Percentiles rank a stretch among this genome's conserved stretches.
Evolutionary conservation across 176 grass and related monocot genomes (phyloP).

Genomic region (Tillandsia fasciculata): DNA sequence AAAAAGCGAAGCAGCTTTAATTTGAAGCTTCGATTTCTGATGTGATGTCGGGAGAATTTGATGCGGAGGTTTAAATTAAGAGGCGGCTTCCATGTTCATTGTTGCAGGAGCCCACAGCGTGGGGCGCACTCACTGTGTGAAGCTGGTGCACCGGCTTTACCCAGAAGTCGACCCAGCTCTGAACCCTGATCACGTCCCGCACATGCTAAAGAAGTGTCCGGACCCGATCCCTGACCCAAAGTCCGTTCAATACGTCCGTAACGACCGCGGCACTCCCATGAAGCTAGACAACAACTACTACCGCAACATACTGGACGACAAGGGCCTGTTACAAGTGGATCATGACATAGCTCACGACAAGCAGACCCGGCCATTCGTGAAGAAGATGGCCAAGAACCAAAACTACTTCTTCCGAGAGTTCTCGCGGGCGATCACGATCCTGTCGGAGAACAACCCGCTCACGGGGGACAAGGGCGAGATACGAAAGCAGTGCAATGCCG

Average conservation of each 20-base stretch:
- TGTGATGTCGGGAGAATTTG: no score
- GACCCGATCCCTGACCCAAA: conserved; percentile 25
- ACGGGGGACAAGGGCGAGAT: conserved; percentile 34
- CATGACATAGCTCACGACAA: conserved; percentile 23
- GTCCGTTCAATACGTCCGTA: conserved; percentile 29
- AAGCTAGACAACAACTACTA: conserved; percentile 29
- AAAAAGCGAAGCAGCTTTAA: no score
- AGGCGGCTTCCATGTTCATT: neutral
- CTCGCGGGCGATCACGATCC: conserved; percentile 10
- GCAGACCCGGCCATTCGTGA: conserved; percentile 17
- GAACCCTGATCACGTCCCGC: conserved; percentile 27
- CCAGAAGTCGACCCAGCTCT: conserved; percentile 17
- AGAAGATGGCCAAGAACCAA: conserved; percentile 25
- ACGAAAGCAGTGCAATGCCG: conserved; percentile 23
- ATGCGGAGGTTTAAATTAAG: no score
- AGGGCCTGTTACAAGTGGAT: conserved; percentile 31
- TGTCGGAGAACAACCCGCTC: conserved; percentile 30
- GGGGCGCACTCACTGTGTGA: conserved; percentile 28
- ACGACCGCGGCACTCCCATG: conserved; percentile 28
- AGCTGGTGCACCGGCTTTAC: conserved; percentile 35
- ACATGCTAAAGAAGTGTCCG: conserved; percentile 29
- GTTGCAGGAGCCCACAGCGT: conserved; percentile 25
- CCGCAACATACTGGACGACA: conserved; percentile 26
- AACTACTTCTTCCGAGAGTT: conserved; percentile 28
- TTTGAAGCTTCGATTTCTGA: no score